A percentile compares a stretch with the other conserved stretches of the same genome.
These are phyloP conservation scores for Penicillium turbatum DNA, from an alignment of 495 filamentous ascomycete genomes.

Conservation along the genomic window DNA sequence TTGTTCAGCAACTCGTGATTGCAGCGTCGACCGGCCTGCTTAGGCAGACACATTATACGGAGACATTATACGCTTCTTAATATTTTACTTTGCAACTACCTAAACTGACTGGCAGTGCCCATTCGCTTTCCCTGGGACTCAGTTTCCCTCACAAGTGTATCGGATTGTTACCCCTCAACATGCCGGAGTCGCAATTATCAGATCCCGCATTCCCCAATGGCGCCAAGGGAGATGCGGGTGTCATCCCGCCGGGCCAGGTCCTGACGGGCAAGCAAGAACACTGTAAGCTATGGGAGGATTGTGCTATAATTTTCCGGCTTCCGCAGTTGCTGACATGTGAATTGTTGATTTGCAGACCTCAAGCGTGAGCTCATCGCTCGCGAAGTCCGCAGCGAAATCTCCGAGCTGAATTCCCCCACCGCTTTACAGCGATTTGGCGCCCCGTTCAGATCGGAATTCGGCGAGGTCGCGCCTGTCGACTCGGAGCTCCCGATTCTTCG, in stretches of 20 bases:
- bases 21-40: slow-evolving; percentile 8
- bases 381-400: slow-evolving; percentile 84
- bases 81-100: neutral
- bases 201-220: slow-evolving; percentile 12
- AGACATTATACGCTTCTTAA: neutral
- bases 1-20: slow-evolving; percentile 9
- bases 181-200: neutral
- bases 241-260: slow-evolving; percentile 47
- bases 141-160: neutral
- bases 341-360: slow-evolving; percentile 58
- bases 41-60: slow-evolving; percentile 13
- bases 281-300: slow-evolving; percentile 51
- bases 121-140: neutral
- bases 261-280: slow-evolving; percentile 98
- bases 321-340: neutral
- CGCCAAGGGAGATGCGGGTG: slow-evolving; percentile 1
- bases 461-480: slow-evolving; percentile 89
- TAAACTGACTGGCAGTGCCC: neutral
- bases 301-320: neutral
- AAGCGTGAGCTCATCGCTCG: slow-evolving; percentile 91
- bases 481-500: slow-evolving; percentile 90
- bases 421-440: slow-evolving; percentile 93
- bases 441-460: slow-evolving; percentile 85
- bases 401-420: slow-evolving; percentile 88
- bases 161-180: neutral